These are phyloP conservation scores for Anacardium occidentale DNA, from an alignment of 345 rosid genomes.

Conservation along the genomic window DNA sequence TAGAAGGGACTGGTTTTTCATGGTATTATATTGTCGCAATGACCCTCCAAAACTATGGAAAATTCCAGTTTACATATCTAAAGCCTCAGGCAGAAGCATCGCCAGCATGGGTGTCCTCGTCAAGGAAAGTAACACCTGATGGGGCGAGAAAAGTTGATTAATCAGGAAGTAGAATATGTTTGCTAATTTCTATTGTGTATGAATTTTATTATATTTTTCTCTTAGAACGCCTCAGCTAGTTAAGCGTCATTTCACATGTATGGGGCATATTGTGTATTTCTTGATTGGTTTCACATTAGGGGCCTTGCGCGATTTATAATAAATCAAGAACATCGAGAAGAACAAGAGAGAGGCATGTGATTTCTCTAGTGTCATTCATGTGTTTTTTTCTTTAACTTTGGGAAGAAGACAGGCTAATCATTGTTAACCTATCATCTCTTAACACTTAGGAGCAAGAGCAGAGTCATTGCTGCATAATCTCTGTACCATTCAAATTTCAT, in stretches of 20 bases:
- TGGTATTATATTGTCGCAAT: neutral
- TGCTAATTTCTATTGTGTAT: neutral
- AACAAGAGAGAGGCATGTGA: neutral
- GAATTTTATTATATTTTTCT: neutral
- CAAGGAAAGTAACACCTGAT: neutral
- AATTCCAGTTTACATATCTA: neutral
- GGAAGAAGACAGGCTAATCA: slow-evolving; percentile 1
- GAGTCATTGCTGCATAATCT: slow-evolving; percentile 7
- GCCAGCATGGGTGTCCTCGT: slow-evolving; percentile 1
- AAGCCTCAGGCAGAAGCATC: neutral
- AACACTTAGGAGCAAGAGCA: neutral
- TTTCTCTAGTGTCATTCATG: neutral
- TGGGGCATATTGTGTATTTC: neutral
- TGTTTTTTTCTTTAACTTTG: neutral
- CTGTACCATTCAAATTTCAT: neutral
- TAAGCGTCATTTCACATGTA: neutral
- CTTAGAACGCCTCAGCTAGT: neutral
- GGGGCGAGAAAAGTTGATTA: neutral
- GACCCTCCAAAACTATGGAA: neutral
- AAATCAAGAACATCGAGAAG: neutral
- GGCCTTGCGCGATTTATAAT: neutral
- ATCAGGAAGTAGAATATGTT: slow-evolving; percentile 14
- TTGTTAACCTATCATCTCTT: neutral
- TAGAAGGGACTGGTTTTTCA: neutral
- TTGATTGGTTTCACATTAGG: neutral